Base-by-base conservation (phyloP, 495 filamentous ascomycete genomes). In the Corynascus novoguineensis region DNA sequence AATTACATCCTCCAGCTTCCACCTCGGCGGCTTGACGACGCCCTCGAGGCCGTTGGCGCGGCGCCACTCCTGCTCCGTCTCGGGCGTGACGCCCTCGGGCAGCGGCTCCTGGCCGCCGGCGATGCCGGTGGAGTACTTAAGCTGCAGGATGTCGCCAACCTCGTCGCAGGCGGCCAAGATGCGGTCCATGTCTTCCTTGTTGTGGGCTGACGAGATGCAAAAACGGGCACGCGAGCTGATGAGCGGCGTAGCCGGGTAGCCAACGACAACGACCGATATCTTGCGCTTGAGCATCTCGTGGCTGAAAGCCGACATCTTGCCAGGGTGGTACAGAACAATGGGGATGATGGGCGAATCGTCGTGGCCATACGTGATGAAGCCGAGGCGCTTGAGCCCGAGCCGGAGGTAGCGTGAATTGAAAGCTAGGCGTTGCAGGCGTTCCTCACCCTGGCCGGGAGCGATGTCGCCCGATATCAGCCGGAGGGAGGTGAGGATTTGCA, bases 351-450 rank as follows among this genome's bases (percentile, higher is more conserved):
- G 93, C 15, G 90, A 96, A 73, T 98, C 93, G 71, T 98, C 93
- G 68, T 97, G 90, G 55, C 93, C 93, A 66, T 90, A 95, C 51
- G 96, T 85, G 69, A 98, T 98, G 78, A 90, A 92, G 50, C 93
- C 93, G 64, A 98, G 86, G 62, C 93, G 87, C 78, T 97, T 98
- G 71, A 98, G 81, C 29, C 93, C 93, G 52, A 98, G 84, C 60
- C 93, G 90, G 22, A 98, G 89, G 69, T 98, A 98, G 27, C 93
- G 87, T 19, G 92, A 96, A 76, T 98, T 98, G 84, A 97, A 98
- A 54, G 93, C 92, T 62, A 98, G 85, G 58, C 93, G 87, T 73
- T 97, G 91, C 40, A 98, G 79, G 50, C 93, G 87, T 75, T 98
- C 93, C 68, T 97, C 90, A 51, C 93, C 93, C 73, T 98, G 92